These are phyloP conservation scores for Albugo candida DNA, from an alignment of 352 stramenopile species.

Conservation along the genomic window DNA sequence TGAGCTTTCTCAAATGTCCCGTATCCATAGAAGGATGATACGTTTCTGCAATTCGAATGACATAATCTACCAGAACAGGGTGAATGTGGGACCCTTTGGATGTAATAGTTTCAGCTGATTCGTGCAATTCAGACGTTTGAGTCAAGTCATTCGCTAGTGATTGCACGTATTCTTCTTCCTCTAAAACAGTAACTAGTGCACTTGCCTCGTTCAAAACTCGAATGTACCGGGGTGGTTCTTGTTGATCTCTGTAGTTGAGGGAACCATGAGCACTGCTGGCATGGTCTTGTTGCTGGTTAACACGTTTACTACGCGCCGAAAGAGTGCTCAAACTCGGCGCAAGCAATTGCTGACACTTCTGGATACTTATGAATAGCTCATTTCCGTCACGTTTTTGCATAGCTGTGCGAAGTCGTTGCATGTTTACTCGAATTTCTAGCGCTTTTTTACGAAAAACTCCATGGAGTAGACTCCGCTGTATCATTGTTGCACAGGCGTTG, in stretches of 20 bases:
- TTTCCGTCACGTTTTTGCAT: conserved; percentile 30
- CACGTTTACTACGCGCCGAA: too few relatives aligned
- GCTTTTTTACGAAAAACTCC: conserved; percentile 47
- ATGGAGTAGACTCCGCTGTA: conserved; percentile 64
- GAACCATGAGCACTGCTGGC: too few relatives aligned
- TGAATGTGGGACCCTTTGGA: conserved; percentile 10
- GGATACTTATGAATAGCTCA: conserved; percentile 15
- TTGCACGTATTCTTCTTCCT: conserved; percentile 59
- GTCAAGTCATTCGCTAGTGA: conserved; percentile 48
- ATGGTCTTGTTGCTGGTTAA: too few relatives aligned
- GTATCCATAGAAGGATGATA: conserved; percentile 18
- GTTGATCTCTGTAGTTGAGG: too few relatives aligned
- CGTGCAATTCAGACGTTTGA: conserved; percentile 7
- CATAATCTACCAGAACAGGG: conserved; percentile 39
- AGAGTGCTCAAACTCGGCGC: neutral
- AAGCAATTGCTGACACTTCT: neutral
- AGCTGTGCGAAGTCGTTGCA: conserved; percentile 28
- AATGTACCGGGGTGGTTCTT: conserved; percentile 15
- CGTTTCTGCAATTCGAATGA: conserved; percentile 31
- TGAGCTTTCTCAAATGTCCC: neutral
- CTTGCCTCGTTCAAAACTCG: conserved; percentile 30
- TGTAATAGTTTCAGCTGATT: too few relatives aligned
- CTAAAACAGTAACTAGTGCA: conserved; percentile 28
- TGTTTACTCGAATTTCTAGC: conserved; percentile 1
- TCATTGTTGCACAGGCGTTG: conserved; percentile 65